Percentiles rank a stretch among this genome's conserved stretches.
These are phyloP conservation scores for Jamesozyma lodderae DNA, from an alignment of 805 yeast genomes.

Conservation along the genomic window DNA sequence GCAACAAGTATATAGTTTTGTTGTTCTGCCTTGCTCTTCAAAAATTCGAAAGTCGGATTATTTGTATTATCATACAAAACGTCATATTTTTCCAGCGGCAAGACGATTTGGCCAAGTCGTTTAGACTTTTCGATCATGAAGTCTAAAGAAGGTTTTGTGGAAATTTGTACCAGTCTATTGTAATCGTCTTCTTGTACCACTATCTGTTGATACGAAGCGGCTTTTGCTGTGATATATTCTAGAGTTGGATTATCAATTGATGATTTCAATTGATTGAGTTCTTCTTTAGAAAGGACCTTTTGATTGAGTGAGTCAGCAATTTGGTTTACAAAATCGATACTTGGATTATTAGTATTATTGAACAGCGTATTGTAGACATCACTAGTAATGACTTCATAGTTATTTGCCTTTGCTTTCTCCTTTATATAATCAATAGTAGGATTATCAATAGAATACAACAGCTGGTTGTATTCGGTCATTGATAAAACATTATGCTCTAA, in stretches of 20 bases:
- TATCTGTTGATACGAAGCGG: constrained; percentile 1
- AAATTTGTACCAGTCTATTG: not conserved
- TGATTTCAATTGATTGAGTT: too few species aligned
- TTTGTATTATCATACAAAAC: not conserved
- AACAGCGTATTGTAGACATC: constrained; percentile 3
- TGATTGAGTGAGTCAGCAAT: not conserved
- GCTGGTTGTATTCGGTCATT: constrained; percentile 6
- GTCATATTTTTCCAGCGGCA: constrained; percentile 5
- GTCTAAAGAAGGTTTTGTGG: constrained; percentile 8
- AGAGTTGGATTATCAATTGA: constrained; percentile 5
- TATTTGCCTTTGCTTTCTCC: constrained; percentile 7
- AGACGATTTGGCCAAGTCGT: constrained; percentile 1
- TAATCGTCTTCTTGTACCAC: not conserved
- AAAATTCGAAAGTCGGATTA: not conserved
- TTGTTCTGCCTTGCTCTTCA: constrained; percentile 8
- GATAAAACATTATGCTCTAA: constrained; percentile 19
- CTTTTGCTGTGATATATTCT: not conserved
- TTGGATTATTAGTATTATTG: not conserved
- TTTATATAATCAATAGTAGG: constrained; percentile 10
- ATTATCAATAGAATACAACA: constrained; percentile 6
- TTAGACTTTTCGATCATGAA: not conserved
- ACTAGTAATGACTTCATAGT: constrained; percentile 16
- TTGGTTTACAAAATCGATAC: constrained; percentile 6
- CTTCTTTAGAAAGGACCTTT: not conserved
- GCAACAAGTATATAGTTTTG: not conserved